Base-by-base conservation (phyloP, 768 basidiomycete species). In the Pisolithus microcarpus region DNA sequence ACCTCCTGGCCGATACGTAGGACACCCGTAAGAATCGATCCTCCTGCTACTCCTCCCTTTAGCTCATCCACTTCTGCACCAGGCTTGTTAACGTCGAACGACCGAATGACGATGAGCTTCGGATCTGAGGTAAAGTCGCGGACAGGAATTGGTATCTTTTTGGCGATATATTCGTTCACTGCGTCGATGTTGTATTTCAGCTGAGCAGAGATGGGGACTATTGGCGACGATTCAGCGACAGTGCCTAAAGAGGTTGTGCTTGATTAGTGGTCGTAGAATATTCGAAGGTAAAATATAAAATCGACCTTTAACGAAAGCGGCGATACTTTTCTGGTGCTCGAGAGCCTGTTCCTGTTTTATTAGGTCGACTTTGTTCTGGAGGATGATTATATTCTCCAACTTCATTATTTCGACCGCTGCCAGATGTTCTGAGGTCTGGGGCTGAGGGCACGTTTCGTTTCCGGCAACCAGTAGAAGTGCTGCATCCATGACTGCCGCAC, bases 371-470 rank as follows among this genome's bases (percentile, higher is more conserved):
- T 99, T 99, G 72, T 97, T 98, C 66, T 98, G 95, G 30, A 98
- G 74, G 57, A 98, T 97, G 69, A 98, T 92, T 64, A 99, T 94
- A 65, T 98, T 85, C 66, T 97, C 82, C 53, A 98, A 77, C 71
- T 96, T 96, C 93, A 99, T 98, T 71, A 99, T 98, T 70, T 98
- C 95, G 42, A 99, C 91, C 5, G 96, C 96, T 28, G 96, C 95
- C 50, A 99, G 74, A 77, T 99, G 96, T 70, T 98, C 96, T 9
- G 91, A 93, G 19, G 96, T 99, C 70, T 99, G 96, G 1, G 96
- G 96, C 65, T 99, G 96, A 1, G 95, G 96, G 68, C 96, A 98
- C 3, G 92, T 91, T 76, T 99, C 96, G 72, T 99, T 99, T 26
- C 90, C 96, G 19, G 96, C 96, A 52, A 99, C 82, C 49, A 99